These are phyloP conservation scores for Psilocybe subaeruginosa DNA, from an alignment of 768 basidiomycete species.

Conservation along the genomic window DNA sequence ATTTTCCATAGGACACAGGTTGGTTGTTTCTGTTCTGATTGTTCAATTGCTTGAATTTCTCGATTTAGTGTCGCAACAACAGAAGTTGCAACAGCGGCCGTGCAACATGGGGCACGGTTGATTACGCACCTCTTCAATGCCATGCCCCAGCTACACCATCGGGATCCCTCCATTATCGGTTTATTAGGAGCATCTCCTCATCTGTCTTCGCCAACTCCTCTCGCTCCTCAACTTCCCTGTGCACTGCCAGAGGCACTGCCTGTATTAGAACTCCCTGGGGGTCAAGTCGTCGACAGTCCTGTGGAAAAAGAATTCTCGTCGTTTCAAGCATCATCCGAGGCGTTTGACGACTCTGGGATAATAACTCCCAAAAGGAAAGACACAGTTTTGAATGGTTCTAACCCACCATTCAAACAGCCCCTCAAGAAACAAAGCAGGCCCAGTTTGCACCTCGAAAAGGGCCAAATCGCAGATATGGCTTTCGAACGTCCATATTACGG, in stretches of 20 bases:
- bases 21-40: constrained; percentile 11
- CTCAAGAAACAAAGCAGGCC: constrained; percentile 29
- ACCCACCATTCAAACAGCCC: constrained; percentile 21
- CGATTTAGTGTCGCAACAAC: constrained; percentile 69
- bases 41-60: constrained; percentile 7
- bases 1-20: constrained; percentile 93
- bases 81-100: constrained; percentile 69
- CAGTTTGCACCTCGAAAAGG: constrained; percentile 49
- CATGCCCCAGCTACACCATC: constrained; percentile 88
- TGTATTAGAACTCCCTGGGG: constrained; percentile 11
- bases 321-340: constrained; percentile 14
- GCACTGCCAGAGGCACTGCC: constrained; percentile 14
- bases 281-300: neutral
- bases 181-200: constrained; percentile 79
- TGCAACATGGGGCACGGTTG: constrained; percentile 75
- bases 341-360: constrained; percentile 12
- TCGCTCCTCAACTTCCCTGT: constrained; percentile 18
- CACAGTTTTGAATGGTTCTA: constrained; percentile 20
- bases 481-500: constrained; percentile 81
- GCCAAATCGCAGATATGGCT: constrained; percentile 52
- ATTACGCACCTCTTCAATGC: constrained; percentile 95
- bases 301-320: neutral
- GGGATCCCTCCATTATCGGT: constrained; percentile 91
- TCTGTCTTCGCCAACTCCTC: constrained; percentile 38
- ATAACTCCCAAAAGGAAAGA: constrained; percentile 11